Evolutionary conservation across 129 eudicot genomes (phyloP), one percentile per base, ranked within the genome.

Genomic region (Heracleum sosnowskyi): DNA sequence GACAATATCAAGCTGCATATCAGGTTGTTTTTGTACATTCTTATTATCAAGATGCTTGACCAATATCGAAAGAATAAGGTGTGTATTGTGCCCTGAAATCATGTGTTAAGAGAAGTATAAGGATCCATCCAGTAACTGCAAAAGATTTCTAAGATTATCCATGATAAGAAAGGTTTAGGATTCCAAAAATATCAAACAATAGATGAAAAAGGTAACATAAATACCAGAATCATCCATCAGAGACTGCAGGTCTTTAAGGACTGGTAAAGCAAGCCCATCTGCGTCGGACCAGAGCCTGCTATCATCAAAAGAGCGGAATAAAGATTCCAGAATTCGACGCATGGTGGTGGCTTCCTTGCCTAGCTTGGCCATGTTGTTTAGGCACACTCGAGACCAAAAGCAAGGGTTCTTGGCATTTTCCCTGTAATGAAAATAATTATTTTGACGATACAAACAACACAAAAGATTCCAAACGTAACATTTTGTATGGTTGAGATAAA

Each of bases 1-100:
- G 72, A 96, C 79, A 78, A 96, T 89, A 82, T 89, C 91, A 40
- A 96, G 80, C 81, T 90, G 97, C 97, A 96, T 90, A n/a, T 87
- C 87, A 1, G 97, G 97, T 74, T 90, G 87, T 84, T 90, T 87
- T n/a, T 92, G 89, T 47, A 96, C 97, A 77, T 89, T 92, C 82
- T 92, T 96, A 82, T 96, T 97, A 80, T 96, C 99, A 74, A 96
- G 89, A 87, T 96, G 99, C 90, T 96, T 96, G 75, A 96, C 78
- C 83, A 96, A 81, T 60, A 82, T 89, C 3, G 99, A 90, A 76
- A 96, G 81, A 82, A 96, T 82, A 83, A 90, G 85, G 87, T 96
- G 57, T 49, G 96, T 82, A 82, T 91, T 96, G 71, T 89, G 91
- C 76, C 97, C 98, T 95, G 97, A 85, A 80, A 79, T 34, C 81